Evolutionary conservation across 1,139 yeast genomes (phyloP), one percentile per base, ranked within the genome.

Genomic region (Sugiyamaella pinicola): DNA sequence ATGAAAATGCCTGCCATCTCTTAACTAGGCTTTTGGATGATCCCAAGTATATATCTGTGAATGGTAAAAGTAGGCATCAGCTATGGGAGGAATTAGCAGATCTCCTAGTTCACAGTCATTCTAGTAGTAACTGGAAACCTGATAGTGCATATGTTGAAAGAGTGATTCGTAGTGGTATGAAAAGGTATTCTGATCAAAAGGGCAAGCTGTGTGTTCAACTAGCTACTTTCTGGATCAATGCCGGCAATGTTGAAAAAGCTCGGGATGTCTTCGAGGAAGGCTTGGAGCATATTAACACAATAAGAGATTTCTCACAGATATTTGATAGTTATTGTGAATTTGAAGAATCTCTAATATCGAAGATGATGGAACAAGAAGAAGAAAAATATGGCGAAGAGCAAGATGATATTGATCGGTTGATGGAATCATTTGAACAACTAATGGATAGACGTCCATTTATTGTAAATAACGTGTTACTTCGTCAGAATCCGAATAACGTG

Each of bases 291-390:
- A 80, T 84, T 8, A 58, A 67, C 3, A 81, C 88, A 0, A 72
- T 85, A 1, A 72, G 75, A 33, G 95, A 87, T 58, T 88, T 89
- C 64, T 77, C 85, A 0, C 63, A 74, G 29, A 70, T 88, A 0
- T 90, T 81, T 67, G 88, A 87, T 64, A 72, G 81, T 3, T 83
- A 79, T 62, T 70, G 84, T 2, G 84, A 83, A 58, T 79, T 82
- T 63, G 85, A 84, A 64, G 93, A 86, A 58, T 63, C 74, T 0
- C 59, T 73, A 7, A 66, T 84, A 8, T 67, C 75, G 2, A 66
- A 67, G 19, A 54, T 78, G 15, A 66, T 80, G 58, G 68, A 66
- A 19, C 63, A 64, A 42, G 61, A 66, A 9, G 68, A 69, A 10
- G 58, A 61, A 7, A 56, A 53, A 1, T 63, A 67, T 19, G 52